Evolutionary conservation across 1,139 yeast genomes (phyloP).

Genomic region (Blastobotrys aristatus): DNA sequence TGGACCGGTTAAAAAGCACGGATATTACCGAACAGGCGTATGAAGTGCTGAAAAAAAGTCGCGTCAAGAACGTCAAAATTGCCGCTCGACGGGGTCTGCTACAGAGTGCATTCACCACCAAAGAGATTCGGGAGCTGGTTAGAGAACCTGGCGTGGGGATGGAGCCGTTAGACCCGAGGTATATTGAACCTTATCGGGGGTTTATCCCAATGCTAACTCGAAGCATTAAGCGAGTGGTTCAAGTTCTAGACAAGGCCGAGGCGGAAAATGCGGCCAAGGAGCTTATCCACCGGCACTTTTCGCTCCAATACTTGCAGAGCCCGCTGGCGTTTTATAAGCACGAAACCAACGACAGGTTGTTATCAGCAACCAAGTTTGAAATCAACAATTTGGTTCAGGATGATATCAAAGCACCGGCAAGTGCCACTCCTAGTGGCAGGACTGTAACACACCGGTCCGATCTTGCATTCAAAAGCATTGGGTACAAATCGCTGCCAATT

Average conservation of each 20-base stretch:
- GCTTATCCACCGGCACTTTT: constrained; percentile 49
- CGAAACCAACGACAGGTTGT: constrained; percentile 34
- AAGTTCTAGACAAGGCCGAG: constrained; percentile 51
- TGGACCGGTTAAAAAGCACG: constrained; percentile 47
- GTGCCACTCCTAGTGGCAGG: constrained; percentile 40
- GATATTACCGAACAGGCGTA: constrained; percentile 70
- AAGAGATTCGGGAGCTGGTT: constrained; percentile 81
- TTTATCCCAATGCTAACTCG: constrained; percentile 47
- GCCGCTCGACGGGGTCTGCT: constrained; percentile 80
- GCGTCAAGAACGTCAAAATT: constrained; percentile 58
- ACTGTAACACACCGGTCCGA: constrained; percentile 47
- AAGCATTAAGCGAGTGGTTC: constrained; percentile 62
- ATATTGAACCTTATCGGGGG: constrained; percentile 42
- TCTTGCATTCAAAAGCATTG: constrained; percentile 76
- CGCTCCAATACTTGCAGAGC: constrained; percentile 60
- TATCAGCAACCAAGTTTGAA: constrained; percentile 48
- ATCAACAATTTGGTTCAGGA: constrained; percentile 41
- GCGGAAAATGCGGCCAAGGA: constrained; percentile 20
- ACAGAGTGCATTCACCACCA: constrained; percentile 84
- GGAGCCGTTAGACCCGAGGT: constrained; percentile 45
- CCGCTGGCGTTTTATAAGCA: constrained; percentile 54
- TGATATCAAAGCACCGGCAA: constrained; percentile 28
- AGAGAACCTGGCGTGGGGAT: constrained; percentile 59
- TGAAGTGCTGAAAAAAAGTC: constrained; percentile 45
- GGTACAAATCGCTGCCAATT: constrained; percentile 69